A percentile compares a stretch with the other conserved stretches of the same genome.
Conservation (phyloP, 2,329 filamentous ascomycete species). For the Curvularia eragrostidis region DNA sequence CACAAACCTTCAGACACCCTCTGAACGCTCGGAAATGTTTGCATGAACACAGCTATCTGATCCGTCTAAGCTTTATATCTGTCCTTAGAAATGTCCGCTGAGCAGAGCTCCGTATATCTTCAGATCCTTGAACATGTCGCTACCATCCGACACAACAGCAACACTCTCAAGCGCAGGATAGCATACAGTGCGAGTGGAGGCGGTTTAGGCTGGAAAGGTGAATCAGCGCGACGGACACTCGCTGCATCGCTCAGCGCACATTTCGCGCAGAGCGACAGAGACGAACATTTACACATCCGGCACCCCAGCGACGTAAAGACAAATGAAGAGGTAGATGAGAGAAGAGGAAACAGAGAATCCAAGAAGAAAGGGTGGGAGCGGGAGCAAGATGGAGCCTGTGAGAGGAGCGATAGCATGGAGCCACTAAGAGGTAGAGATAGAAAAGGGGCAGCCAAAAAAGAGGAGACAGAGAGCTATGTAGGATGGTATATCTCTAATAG, state of each 20-base stretch:
- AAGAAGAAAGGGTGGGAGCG: background rate
- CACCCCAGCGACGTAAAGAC: background rate
- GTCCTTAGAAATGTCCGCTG: background rate
- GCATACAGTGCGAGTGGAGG: background rate
- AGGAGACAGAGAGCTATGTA: background rate
- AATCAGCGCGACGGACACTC: background rate
- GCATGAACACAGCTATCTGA: background rate
- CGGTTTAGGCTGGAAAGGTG: background rate
- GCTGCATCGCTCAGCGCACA: background rate
- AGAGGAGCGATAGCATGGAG: slow-evolving; percentile 8
- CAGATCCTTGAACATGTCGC: slow-evolving; percentile 7
- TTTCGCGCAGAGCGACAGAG: background rate
- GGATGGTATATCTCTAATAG: slow-evolving; percentile 4
- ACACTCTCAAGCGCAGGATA: background rate
- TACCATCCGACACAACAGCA: background rate
- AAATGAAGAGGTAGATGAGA: background rate
- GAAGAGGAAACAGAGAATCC: background rate
- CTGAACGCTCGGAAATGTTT: background rate
- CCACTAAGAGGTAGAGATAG: background rate
- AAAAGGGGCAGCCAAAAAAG: background rate
- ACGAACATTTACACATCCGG: background rate
- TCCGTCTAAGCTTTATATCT: background rate
- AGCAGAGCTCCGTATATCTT: background rate
- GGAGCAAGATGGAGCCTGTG: background rate
- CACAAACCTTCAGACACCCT: background rate